A percentile compares a stretch with the other conserved stretches of the same genome.
These are phyloP conservation scores for Massarina eburnea DNA, from an alignment of 2,329 filamentous ascomycete species.

Conservation along the genomic window DNA sequence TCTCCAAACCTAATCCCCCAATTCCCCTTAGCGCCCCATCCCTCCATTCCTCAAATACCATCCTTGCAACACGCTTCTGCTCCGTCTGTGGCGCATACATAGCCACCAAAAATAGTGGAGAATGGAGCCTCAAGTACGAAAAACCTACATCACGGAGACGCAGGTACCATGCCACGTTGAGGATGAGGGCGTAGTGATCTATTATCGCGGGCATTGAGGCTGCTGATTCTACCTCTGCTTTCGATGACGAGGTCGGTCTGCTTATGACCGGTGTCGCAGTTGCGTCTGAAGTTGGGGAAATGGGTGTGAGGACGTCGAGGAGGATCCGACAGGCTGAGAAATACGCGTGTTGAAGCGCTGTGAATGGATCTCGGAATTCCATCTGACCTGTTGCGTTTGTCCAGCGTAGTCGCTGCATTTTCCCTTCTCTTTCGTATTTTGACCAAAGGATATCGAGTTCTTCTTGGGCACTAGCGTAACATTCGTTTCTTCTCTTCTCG, in stretches of 20 bases:
- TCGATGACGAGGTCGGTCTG: too few relatives aligned
- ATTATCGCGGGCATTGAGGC: background rate
- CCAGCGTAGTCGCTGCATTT: slow-evolving; percentile 6
- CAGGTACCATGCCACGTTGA: slow-evolving; percentile 8
- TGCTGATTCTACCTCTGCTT: too few relatives aligned
- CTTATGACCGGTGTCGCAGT: too few relatives aligned
- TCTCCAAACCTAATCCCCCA: slow-evolving; percentile 4
- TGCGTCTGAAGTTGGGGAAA: too few relatives aligned
- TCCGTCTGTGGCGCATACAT: slow-evolving; percentile 6
- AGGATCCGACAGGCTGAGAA: slow-evolving; percentile 18
- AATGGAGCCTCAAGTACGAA: slow-evolving; percentile 7
- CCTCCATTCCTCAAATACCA: slow-evolving; percentile 9
- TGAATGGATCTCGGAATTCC: slow-evolving; percentile 20
- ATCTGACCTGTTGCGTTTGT: slow-evolving; percentile 6
- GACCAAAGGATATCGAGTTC: slow-evolving; percentile 5
- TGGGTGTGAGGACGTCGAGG: slow-evolving; percentile 2
- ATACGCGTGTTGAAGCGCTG: slow-evolving; percentile 17
- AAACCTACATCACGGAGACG: slow-evolving; percentile 9
- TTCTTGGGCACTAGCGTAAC: slow-evolving; percentile 1
- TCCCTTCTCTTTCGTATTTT: background rate
- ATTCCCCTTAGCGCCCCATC: slow-evolving; percentile 7
- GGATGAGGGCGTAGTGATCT: slow-evolving; percentile 7
- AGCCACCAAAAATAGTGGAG: slow-evolving; percentile 7
- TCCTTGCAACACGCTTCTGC: slow-evolving; percentile 7
- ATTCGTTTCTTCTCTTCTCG: background rate